Conservation (phyloP, 2,329 filamentous ascomycete genomes). For the Penicillium sp. region DNA sequence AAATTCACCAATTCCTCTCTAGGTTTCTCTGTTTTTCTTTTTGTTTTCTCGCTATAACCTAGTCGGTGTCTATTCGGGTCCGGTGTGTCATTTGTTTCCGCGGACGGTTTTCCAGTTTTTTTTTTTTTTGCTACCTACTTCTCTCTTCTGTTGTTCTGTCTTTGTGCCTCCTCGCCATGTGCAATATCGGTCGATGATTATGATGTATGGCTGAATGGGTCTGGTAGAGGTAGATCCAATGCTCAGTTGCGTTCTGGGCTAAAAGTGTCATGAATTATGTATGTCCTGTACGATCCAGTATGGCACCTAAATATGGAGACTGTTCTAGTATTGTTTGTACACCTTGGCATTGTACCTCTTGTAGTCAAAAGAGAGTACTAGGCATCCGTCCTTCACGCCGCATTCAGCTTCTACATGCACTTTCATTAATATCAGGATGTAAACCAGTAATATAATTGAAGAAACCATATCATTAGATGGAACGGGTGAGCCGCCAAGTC, state of each 20-base stretch:
- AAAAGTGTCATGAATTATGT: constrained; percentile 30
- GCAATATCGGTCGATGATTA: constrained; percentile 20
- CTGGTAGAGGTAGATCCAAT: constrained; percentile 22
- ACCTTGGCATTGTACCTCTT: background rate
- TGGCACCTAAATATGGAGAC: background rate
- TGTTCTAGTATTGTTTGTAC: background rate
- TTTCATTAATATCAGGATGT: background rate
- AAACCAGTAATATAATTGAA: background rate
- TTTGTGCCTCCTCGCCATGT: constrained; percentile 19
- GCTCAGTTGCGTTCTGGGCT: constrained; percentile 20
- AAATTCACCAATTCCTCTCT: constrained; percentile 35
- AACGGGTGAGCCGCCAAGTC: constrained; percentile 8
- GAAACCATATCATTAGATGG: constrained; percentile 22
- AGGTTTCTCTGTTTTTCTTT: constrained; percentile 17
- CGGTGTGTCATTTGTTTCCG: constrained; percentile 20
- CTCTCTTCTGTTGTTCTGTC: constrained; percentile 23
- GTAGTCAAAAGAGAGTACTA: background rate
- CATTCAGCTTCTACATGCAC: background rate
- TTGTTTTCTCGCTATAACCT: constrained; percentile 20
- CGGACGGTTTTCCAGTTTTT: constrained; percentile 22
- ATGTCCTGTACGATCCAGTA: constrained; percentile 22
- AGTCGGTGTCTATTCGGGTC: constrained; percentile 25
- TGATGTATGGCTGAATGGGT: constrained; percentile 18
- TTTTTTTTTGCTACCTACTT: constrained; percentile 18
- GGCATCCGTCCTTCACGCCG: background rate